Percentiles rank a stretch among this genome's conserved stretches.
Evolutionary conservation across 2,329 filamentous ascomycete genomes (phyloP).

Genomic region (Pyrenophora tritici-repentis): DNA sequence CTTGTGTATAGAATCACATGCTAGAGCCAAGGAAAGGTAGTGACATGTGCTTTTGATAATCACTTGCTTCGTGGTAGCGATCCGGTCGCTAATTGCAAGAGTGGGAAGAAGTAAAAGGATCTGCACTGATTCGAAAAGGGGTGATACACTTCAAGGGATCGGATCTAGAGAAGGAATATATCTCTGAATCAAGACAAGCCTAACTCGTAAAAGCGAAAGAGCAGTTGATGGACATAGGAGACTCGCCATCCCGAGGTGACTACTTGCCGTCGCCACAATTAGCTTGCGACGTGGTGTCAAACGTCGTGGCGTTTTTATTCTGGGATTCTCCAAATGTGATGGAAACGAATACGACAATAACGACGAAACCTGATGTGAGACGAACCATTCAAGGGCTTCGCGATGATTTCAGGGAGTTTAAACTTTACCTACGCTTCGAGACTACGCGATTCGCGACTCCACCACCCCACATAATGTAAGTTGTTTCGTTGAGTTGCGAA

Average conservation of each 20-base stretch:
- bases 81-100: no score
- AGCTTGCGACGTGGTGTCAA: constrained; percentile 7
- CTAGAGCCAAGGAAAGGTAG: neutral
- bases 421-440: neutral
- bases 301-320: constrained; percentile 1
- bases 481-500: constrained; percentile 7
- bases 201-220: constrained; percentile 3
- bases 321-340: neutral
- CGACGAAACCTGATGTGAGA: constrained; percentile 7
- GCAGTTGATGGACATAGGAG: constrained; percentile 1
- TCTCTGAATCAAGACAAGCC: neutral
- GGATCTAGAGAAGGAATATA: neutral
- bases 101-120: no score
- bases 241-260: neutral
- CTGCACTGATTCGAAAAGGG: no score
- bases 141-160: neutral
- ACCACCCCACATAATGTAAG: neutral
- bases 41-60: no score
- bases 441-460: constrained; percentile 13
- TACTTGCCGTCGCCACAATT: neutral
- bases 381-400: constrained; percentile 19
- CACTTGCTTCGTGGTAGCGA: no score
- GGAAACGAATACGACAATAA: neutral
- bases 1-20: neutral
- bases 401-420: neutral